A percentile compares a stretch with the other conserved stretches of the same genome.
Conservation (phyloP, 306 rosid species). For the Trifolium pratense region DNA sequence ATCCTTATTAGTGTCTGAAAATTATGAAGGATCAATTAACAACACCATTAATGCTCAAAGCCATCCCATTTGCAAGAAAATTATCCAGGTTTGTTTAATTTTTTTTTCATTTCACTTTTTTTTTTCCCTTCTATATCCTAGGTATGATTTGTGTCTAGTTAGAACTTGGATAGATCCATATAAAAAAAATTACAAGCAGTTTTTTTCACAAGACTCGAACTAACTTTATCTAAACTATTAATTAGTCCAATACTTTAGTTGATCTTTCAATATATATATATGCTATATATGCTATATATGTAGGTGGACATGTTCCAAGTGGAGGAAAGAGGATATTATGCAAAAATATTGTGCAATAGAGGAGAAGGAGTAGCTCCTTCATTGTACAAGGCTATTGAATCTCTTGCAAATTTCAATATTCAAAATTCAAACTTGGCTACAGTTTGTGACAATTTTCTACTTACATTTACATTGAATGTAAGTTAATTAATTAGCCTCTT, state of each 20-base stretch:
- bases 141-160: background rate
- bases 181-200: background rate
- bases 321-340: conserved; percentile 79
- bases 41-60: conserved; percentile 46
- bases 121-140: background rate
- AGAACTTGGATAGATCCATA: background rate
- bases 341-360: conserved; percentile 66
- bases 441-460: conserved; percentile 53
- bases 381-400: conserved; percentile 75
- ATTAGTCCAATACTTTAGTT: too few relatives aligned
- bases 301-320: conserved; percentile 86
- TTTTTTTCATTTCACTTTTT: background rate
- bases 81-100: conserved; percentile 60
- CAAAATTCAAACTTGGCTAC: conserved; percentile 76
- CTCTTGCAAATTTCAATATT: conserved; percentile 66
- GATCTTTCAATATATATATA: background rate
- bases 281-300: conserved; percentile 45
- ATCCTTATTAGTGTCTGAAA: conserved; percentile 53
- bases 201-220: background rate
- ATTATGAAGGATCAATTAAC: conserved; percentile 46
- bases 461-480: conserved; percentile 76
- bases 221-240: too few relatives aligned
- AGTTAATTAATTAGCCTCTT: background rate
- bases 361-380: conserved; percentile 72
- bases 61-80: conserved; percentile 52